These are phyloP conservation scores for Lasiodiplodia sp. DNA, from an alignment of 2,329 filamentous ascomycete genomes.

Conservation along the genomic window DNA sequence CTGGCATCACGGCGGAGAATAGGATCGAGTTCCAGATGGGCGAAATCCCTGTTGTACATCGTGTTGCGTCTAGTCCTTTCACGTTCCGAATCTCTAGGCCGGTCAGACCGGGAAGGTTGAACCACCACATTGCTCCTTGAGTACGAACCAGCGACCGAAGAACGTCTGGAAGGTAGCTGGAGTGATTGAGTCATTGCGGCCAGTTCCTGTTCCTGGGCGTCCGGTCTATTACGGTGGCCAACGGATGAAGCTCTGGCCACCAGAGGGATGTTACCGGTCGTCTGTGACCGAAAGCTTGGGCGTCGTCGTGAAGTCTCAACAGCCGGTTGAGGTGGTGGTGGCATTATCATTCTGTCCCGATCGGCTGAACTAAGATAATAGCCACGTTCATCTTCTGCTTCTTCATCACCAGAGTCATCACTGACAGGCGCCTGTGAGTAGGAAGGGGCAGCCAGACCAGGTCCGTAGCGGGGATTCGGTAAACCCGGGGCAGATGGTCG, in stretches of 20 bases:
- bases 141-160: slow-evolving; percentile 12
- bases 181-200: not conserved
- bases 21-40: not conserved
- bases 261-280: not conserved
- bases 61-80: slow-evolving; percentile 23
- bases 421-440: no score
- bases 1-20: not conserved
- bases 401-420: not conserved
- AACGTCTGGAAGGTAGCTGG: not conserved
- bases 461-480: slow-evolving; percentile 12
- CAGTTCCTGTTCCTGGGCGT: not conserved
- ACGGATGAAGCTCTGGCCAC: not conserved
- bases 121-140: not conserved
- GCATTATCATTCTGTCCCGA: not conserved
- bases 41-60: slow-evolving; percentile 20
- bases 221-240: not conserved
- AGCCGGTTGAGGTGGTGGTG: not conserved
- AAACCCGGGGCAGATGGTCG: not conserved
- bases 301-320: slow-evolving; percentile 1
- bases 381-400: not conserved
- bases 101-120: slow-evolving; percentile 16
- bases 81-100: slow-evolving; percentile 5
- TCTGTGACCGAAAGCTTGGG: slow-evolving; percentile 10
- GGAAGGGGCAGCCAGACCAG: not conserved
- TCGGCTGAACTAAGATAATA: not conserved